Base-by-base conservation (phyloP, 2,329 filamentous ascomycete genomes). In the Cryoendolithus antarcticus region DNA sequence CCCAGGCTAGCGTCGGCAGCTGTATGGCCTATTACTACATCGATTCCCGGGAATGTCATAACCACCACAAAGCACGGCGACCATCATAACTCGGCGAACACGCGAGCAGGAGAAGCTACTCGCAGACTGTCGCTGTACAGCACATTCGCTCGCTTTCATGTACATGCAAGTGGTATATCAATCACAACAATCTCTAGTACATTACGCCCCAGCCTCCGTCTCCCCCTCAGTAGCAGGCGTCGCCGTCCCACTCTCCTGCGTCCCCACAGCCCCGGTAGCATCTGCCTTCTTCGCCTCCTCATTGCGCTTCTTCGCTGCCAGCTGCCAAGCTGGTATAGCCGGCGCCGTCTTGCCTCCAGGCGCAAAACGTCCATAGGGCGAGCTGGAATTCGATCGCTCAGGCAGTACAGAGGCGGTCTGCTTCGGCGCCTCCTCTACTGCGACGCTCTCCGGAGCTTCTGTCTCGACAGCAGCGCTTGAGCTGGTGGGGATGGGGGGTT, bases 291-390 rank as follows among this genome's bases (percentile, higher is more conserved):
- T 65, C 4, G 60, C 57, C 39, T 69, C 63, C 15, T 58, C 64
- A 39, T 58, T 64, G 58, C 65, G 64, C 46, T 64, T 64, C 28
- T 65, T 65, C 1, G 68, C 69, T 4, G 63, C 61, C 58, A 72
- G 59, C 51, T 73, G 70, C 70, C 70, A 73, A 4, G 63, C 63
- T 4, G 70, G 70, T 35, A 73, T 73, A 1, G 65, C 61, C 3
- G 66, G 64, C 35, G 51, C 52, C 13, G 50, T 51, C n/a, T 50
- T 47, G 9, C 49, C 48, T 8, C 24, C 24, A 27, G 24, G 24
- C 9, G 37, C 21, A 6, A 32, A 35, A 30, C 51, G 43, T 30
- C 50, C 50, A 35, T 49, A 54, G 2, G 54, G 44, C 12, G 48
- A 49, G 35, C 40, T 42, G 11, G 46, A 41, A 12, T 42, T 12